phyloP scores from a whole-genome alignment of 805 yeast genomes.

The Pichia heedii region DNA sequence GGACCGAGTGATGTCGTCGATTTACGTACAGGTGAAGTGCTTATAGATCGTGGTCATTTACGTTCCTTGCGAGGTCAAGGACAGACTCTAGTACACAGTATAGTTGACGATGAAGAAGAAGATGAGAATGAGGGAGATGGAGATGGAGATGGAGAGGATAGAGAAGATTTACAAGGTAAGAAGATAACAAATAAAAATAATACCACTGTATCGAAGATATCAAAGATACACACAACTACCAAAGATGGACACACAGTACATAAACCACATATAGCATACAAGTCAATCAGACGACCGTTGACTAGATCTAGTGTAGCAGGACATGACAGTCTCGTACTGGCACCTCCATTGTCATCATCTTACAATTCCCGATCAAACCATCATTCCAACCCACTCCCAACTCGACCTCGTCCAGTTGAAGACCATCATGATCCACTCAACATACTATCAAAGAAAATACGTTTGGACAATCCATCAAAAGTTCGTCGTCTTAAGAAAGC shows the following conservation, averaged over 20 bases:
- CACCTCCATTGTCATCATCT: background rate
- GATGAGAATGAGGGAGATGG: background rate
- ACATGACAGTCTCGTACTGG: background rate
- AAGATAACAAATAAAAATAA: no score
- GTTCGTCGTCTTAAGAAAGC: background rate
- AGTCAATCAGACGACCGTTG: background rate
- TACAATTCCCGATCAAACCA: no score
- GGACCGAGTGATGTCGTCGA: conserved; percentile 48
- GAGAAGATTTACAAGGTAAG: no score
- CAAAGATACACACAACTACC: no score
- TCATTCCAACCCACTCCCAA: no score
- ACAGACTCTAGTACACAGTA: background rate
- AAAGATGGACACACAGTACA: no score
- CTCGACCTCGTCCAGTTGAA: background rate
- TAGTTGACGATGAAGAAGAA: background rate
- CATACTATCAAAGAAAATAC: background rate
- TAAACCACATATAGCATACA: no score
- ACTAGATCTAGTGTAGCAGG: background rate
- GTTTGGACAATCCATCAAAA: background rate
- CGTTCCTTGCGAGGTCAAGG: conserved; percentile 24
- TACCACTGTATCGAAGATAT: no score
- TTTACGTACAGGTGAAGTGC: conserved; percentile 50
- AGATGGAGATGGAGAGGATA: no score
- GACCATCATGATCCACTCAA: conserved; percentile 1
- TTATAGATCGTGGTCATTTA: conserved; percentile 64